These are phyloP conservation scores for Lindgomyces ingoldianus DNA, from an alignment of 495 filamentous ascomycete genomes.

Conservation along the genomic window DNA sequence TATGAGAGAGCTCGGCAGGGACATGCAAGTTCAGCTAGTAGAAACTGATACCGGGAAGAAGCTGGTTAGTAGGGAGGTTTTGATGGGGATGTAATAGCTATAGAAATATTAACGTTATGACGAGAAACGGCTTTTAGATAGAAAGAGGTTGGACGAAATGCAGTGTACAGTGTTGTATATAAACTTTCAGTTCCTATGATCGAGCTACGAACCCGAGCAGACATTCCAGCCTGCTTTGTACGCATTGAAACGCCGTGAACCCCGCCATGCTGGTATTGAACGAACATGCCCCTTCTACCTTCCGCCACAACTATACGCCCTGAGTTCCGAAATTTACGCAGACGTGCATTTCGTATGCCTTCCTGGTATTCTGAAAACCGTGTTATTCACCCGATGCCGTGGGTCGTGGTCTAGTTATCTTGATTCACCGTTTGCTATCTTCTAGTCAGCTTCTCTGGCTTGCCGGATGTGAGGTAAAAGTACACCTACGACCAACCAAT, in stretches of 20 bases:
- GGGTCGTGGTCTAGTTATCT: constrained; percentile 4
- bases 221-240: too few species aligned
- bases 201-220: too few species aligned
- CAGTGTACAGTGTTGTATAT: not conserved
- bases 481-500: constrained; percentile 90
- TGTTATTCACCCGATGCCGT: not conserved
- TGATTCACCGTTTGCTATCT: constrained; percentile 26
- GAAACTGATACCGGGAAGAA: constrained; percentile 1
- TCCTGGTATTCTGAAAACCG: not conserved
- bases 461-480: not conserved
- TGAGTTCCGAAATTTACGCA: not conserved
- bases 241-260: constrained; percentile 1
- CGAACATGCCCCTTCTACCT: not conserved
- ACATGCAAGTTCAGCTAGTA: not conserved
- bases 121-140: not conserved
- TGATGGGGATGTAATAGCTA: not conserved
- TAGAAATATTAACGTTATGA: too few species aligned
- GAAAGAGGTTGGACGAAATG: too few species aligned
- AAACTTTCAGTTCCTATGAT: too few species aligned
- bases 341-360: not conserved
- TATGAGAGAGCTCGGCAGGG: not conserved
- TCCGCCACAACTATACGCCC: too few species aligned
- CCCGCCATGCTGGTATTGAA: not conserved
- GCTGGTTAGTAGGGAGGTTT: not conserved
- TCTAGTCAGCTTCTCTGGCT: not conserved